Conservation (phyloP, 2,329 filamentous ascomycete species). For the Teratosphaeria destructans region DNA sequence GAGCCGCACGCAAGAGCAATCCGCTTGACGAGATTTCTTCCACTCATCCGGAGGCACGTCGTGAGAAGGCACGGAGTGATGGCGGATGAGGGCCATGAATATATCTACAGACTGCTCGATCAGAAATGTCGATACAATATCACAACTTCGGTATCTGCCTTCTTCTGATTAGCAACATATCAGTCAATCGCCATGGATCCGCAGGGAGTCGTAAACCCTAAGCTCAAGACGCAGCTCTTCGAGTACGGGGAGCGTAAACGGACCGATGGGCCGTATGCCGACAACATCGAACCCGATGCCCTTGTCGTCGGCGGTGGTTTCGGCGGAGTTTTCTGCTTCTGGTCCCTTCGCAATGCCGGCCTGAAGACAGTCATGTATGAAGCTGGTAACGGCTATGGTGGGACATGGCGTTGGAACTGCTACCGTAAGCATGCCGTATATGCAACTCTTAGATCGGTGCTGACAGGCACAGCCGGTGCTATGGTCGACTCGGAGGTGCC, state of each 20-base stretch:
- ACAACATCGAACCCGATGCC: constrained; percentile 42
- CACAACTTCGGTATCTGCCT: not conserved
- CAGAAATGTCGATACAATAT: not conserved
- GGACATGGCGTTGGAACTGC: constrained; percentile 19
- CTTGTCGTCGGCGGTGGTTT: constrained; percentile 20
- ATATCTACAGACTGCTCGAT: not conserved
- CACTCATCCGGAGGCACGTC: not conserved
- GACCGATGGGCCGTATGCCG: constrained; percentile 12
- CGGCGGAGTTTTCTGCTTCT: constrained; percentile 15
- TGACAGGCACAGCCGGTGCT: constrained; percentile 1
- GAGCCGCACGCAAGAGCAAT: not conserved
- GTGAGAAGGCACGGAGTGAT: not conserved
- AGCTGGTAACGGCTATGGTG: constrained; percentile 17
- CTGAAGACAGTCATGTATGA: constrained; percentile 19
- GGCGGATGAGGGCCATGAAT: not conserved
- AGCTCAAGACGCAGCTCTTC: constrained; percentile 10
- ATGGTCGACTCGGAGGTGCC: constrained; percentile 5
- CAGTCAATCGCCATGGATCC: not conserved
- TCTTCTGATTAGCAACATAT: not conserved
- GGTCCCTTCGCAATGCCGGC: constrained; percentile 10
- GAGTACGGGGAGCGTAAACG: constrained; percentile 6
- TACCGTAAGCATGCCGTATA: not conserved
- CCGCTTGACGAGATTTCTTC: not conserved
- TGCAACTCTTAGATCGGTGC: not conserved
- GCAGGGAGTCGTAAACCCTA: not conserved